A percentile compares a stretch with the other conserved stretches of the same genome.
phyloP scores from a whole-genome alignment of 106 monocot species.

The Dendrobium nobile region DNA sequence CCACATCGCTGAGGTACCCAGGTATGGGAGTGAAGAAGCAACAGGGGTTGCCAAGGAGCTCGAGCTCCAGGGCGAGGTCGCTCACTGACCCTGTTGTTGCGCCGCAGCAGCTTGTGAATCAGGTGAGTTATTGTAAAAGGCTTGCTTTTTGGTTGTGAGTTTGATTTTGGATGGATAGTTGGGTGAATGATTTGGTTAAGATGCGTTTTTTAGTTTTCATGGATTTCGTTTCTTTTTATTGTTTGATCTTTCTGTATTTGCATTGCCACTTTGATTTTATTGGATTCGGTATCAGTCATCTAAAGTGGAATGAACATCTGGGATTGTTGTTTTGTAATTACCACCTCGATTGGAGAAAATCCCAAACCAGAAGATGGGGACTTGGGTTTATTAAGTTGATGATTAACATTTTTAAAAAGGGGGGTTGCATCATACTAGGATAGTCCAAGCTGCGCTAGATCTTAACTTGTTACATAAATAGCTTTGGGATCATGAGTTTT shows the following conservation, averaged over 20 bases:
- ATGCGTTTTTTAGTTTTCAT: not conserved
- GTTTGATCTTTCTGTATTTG: not conserved
- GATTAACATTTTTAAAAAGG: not conserved
- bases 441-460: not conserved
- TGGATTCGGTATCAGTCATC: no score
- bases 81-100: conserved; percentile 50
- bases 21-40: conserved; percentile 23
- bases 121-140: conserved; percentile 27
- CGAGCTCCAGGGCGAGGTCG: conserved; percentile 66
- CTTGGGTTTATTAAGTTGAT: not conserved
- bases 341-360: no score
- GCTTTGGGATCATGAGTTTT: not conserved
- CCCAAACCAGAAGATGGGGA: no score
- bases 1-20: conserved; percentile 44
- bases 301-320: no score
- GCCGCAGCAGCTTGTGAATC: conserved; percentile 66
- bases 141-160: no score
- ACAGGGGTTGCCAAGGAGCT: conserved; percentile 61
- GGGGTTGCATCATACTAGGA: not conserved
- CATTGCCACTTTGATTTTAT: no score
- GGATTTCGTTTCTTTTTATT: not conserved
- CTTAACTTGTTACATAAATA: not conserved
- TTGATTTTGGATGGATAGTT: not conserved
- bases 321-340: no score
- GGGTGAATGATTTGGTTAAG: not conserved